Evolutionary conservation across 1,284 basidiomycete genomes (phyloP), one percentile per base, ranked within the genome.

Genomic region (Calocybe gambosa): DNA sequence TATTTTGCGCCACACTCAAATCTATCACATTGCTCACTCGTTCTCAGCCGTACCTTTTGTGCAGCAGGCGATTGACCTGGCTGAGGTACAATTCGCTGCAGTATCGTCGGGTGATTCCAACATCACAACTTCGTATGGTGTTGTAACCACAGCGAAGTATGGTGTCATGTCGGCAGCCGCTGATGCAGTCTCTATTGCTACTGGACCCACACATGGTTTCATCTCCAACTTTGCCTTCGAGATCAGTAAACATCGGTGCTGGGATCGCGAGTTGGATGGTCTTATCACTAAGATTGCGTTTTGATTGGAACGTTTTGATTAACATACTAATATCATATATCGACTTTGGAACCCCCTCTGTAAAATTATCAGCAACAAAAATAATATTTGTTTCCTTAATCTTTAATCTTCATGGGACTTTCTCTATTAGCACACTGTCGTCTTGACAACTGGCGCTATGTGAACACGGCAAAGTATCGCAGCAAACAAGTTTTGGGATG

Each of bases 241-340:
- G 51, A 66, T 85, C 45, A 82, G 80, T 62, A 70, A 77, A 62
- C 83, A 85, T 51, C 66, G 78, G 36, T 78, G 77, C 56, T 85
- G 68, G 54, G 67, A 78, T 40, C 72, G 82, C 3, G 84, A 85
- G 62, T 38, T 68, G 50, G 73, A 80, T 29, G 80, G 80, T 3
- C 62, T 85, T 50, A 70, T 68, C 0, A 57, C 58, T 31, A 68
- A 66, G 57, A 71, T 84, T n/a, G 78, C 82, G 0, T 85, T 68
- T 52, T 83, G 62, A 74, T 36, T 26, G 5, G 9, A 5, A 5
- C 9, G 9, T 26, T 26, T 9, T 21, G 50, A n/a, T n/a, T n/a
- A n/a, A n/a, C n/a, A n/a, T n/a, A n/a, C n/a, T n/a, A n/a, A n/a
- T n/a, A n/a, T n/a, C n/a, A n/a, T n/a, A n/a, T n/a, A n/a, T n/a